These are phyloP conservation scores for Solanum raphanifolium DNA, from an alignment of 257 asterid genomes.

Conservation along the genomic window DNA sequence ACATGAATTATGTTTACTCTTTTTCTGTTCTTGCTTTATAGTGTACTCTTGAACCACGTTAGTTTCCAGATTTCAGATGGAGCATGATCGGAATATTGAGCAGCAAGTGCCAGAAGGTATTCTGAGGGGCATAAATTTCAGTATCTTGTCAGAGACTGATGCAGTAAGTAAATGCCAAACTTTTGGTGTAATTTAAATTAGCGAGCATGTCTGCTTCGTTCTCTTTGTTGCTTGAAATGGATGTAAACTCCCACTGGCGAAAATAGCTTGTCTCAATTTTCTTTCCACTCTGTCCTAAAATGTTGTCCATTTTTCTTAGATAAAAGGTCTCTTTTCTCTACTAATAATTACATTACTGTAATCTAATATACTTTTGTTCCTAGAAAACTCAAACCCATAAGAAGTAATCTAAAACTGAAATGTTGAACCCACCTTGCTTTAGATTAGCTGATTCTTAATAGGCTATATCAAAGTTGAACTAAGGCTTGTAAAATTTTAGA, in stretches of 20 bases:
- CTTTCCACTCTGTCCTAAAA: background rate
- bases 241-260: background rate
- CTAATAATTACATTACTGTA: background rate
- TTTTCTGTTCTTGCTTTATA: background rate
- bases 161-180: constrained; percentile 48
- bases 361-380: background rate
- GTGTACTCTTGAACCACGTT: background rate
- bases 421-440: background rate
- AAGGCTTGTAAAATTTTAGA: background rate
- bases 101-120: constrained; percentile 36
- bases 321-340: background rate
- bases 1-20: background rate
- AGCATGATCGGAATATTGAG: constrained; percentile 27
- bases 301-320: background rate
- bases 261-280: background rate
- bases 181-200: background rate
- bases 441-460: background rate
- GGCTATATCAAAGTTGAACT: background rate
- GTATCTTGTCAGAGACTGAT: constrained; percentile 60
- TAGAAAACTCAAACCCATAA: background rate
- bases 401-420: background rate
- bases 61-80: constrained; percentile 29
- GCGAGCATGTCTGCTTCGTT: background rate
- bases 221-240: constrained; percentile 1
- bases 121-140: constrained; percentile 47